phyloP scores from a whole-genome alignment of 148 eudicot genomes.

The Selenicereus undatus region DNA sequence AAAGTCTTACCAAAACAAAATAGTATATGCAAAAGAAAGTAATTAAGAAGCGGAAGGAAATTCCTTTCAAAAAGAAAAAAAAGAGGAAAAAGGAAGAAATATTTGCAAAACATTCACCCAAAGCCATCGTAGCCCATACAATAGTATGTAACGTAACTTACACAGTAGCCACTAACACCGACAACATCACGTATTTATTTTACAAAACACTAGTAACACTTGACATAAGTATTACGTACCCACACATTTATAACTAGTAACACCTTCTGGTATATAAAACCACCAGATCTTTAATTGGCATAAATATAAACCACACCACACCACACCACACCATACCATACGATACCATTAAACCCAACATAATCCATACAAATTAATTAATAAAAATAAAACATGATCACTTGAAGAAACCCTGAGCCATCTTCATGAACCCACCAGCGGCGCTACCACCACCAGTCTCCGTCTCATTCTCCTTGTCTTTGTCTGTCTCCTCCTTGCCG shows the following conservation, averaged over 20 bases:
- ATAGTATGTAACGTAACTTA: too few relatives aligned
- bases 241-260: too few relatives aligned
- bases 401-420: constrained; percentile 44
- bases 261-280: background rate
- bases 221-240: too few relatives aligned
- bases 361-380: background rate
- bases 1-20: too few relatives aligned
- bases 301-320: background rate
- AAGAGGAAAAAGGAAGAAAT: too few relatives aligned
- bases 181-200: too few relatives aligned
- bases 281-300: background rate
- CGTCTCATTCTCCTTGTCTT: constrained; percentile 1
- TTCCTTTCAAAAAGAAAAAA: too few relatives aligned
- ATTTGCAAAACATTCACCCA: background rate
- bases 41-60: too few relatives aligned
- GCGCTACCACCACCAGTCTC: constrained; percentile 21
- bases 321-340: background rate
- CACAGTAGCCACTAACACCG: too few relatives aligned
- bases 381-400: background rate
- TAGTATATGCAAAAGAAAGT: too few relatives aligned
- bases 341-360: background rate
- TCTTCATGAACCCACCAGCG: constrained; percentile 30
- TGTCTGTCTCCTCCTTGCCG: background rate
- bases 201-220: too few relatives aligned
- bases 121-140: background rate